Conservation (phyloP, 2,329 filamentous ascomycete genomes). For the Zymoseptoria ardabiliae region DNA sequence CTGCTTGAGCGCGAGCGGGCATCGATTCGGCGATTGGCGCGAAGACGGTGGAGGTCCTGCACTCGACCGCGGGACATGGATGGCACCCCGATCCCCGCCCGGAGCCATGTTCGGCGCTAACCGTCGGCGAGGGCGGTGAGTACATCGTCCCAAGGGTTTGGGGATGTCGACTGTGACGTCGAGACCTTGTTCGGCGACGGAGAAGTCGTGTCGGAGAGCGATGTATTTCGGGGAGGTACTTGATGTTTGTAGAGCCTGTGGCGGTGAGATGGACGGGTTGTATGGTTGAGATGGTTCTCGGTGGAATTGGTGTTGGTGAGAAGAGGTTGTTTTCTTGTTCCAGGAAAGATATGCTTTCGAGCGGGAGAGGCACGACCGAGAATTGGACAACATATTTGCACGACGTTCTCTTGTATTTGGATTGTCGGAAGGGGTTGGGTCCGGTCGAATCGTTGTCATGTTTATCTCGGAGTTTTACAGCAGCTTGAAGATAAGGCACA, state of each 20-base stretch:
- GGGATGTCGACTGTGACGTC: slow-evolving; percentile 26
- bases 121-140: slow-evolving; percentile 19
- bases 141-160: slow-evolving; percentile 22
- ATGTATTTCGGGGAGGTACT: slow-evolving; percentile 30
- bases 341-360: neutral
- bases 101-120: slow-evolving; percentile 18
- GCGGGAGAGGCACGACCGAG: too few species aligned
- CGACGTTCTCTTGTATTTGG: neutral
- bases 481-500: neutral
- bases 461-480: neutral
- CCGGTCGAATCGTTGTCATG: neutral
- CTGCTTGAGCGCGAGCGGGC: slow-evolving; percentile 16
- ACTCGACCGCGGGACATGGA: slow-evolving; percentile 15
- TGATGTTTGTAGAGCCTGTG: slow-evolving; percentile 26
- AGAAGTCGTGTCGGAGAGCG: slow-evolving; percentile 26
- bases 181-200: slow-evolving; percentile 26
- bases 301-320: too few species aligned
- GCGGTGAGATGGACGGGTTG: slow-evolving; percentile 19
- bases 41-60: slow-evolving; percentile 14
- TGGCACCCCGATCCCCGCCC: slow-evolving; percentile 18
- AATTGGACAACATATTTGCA: too few species aligned
- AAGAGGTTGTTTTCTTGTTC: neutral
- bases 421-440: neutral
- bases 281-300: neutral
- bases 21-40: slow-evolving; percentile 17